A percentile compares a stretch with the other conserved stretches of the same genome.
Evolutionary conservation across 2,329 filamentous ascomycete species (phyloP).

Genomic region (Aspergillus brunneoviolaceus): DNA sequence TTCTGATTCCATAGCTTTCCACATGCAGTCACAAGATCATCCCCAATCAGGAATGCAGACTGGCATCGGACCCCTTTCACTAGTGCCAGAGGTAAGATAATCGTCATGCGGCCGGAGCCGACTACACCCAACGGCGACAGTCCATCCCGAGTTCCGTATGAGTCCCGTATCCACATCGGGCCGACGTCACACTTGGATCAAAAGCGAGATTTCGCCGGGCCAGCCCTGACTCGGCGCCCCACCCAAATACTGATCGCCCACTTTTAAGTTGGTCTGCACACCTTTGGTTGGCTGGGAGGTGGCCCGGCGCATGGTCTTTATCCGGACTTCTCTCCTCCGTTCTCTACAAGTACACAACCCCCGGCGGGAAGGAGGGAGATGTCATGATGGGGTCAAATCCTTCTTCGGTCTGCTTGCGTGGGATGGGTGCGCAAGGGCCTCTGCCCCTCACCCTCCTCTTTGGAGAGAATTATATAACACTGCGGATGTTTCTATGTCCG

Average conservation of each 20-base stretch:
- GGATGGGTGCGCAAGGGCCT: not conserved
- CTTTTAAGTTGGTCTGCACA: not conserved
- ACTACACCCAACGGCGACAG: not conserved
- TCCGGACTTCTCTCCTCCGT: not conserved
- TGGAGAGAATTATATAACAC: not conserved
- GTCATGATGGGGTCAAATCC: not conserved
- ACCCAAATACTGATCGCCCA: not conserved
- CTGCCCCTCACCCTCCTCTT: not conserved
- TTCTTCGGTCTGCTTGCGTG: not conserved
- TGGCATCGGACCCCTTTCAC: not conserved
- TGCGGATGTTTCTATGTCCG: not conserved
- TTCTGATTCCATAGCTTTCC: not conserved
- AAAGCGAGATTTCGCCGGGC: not conserved
- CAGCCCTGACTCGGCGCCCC: not conserved
- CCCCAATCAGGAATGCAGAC: no score
- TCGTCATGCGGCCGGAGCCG: not conserved
- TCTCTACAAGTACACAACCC: not conserved
- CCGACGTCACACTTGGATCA: conserved; percentile 4
- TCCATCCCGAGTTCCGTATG: not conserved
- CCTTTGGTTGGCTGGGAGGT: not conserved
- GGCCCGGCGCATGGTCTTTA: not conserved
- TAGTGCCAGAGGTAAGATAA: not conserved
- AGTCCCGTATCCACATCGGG: not conserved
- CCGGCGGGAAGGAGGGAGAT: not conserved
- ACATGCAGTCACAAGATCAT: not conserved